Percentiles rank a stretch among this genome's conserved stretches.
Conservation (phyloP, 2,329 filamentous ascomycete species). For the Diaporthe caulivora region DNA sequence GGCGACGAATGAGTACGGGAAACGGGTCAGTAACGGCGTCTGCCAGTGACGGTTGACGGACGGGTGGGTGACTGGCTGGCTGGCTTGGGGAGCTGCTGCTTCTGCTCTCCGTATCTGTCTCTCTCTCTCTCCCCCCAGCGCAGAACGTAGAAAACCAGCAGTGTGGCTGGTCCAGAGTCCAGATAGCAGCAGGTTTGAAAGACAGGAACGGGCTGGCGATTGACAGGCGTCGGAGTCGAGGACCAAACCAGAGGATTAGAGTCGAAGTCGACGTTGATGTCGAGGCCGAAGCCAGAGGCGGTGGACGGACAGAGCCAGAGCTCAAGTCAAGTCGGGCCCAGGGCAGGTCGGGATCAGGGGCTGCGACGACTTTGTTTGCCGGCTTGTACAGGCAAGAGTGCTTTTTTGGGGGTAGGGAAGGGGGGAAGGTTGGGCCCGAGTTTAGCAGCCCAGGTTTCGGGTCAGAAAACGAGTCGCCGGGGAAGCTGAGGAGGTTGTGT, state of each 20-base stretch:
- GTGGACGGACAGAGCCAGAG: not conserved
- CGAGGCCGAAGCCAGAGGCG: not conserved
- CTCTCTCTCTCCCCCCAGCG: too few species aligned
- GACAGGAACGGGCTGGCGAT: not conserved
- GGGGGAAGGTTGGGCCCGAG: not conserved
- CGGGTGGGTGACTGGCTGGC: not conserved
- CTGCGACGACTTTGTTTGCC: not conserved
- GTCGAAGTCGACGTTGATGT: not conserved
- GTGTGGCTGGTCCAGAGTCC: not conserved
- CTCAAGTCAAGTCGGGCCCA: not conserved
- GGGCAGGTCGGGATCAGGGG: not conserved
- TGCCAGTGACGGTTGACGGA: conserved; percentile 2
- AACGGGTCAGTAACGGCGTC: not conserved
- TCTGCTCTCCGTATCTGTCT: not conserved
- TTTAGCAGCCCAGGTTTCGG: not conserved
- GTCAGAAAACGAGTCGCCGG: conserved; percentile 1
- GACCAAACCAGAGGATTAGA: not conserved
- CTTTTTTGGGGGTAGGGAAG: not conserved
- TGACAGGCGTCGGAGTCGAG: not conserved
- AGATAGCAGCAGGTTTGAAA: not conserved
- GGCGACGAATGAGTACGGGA: not conserved
- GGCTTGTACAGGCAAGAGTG: not conserved
- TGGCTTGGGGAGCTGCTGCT: not conserved
- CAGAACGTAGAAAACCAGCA: not conserved
- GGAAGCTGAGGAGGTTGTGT: not conserved